Base-by-base conservation (phyloP, 441 rosid genomes). In the Kokia cookei region DNA sequence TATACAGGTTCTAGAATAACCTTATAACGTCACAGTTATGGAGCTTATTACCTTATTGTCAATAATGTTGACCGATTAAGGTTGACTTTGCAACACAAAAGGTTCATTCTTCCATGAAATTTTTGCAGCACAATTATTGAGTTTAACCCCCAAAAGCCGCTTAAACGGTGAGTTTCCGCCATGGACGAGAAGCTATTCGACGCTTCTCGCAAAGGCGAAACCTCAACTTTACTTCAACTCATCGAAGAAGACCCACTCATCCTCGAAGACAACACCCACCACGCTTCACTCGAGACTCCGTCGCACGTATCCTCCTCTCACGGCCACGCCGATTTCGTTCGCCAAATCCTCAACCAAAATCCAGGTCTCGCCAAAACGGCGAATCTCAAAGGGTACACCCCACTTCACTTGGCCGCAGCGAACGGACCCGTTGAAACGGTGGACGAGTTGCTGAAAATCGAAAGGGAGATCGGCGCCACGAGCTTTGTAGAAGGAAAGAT, bases 371-470 rank as follows among this genome's bases (percentile, higher is more conserved):
- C 75, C 17, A 60, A 50, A 32, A 14, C 13, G 1, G 35, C 35
- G 7, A 62, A 73, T 60, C 11, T 17, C 43, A 62, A 72, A 60
- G 75, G 75, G n/a, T 61, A 61, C n/a, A 72, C 29, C n/a, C 67
- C 68, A 17, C 43, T 62, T 48, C 75, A 73, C 60, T 32, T 73
- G 69, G 75, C 75, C 14, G 47, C 35, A 7, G 69, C 75, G 19
- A 60, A 27, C 12, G 69, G 50, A 2, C 75, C 62, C 32, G 48
- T 61, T 2, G 60, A 73, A 17, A 19, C 22, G 32, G 58, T 32
- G 14, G 29, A 48, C 50, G 68, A 72, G 68, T 32, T 61, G 50
- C 58, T 61, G 59, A 72, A 32, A 37, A 9, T 48, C 35, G 75
- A 47, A 60, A 45, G 58, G n/a, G 12, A n/a, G 50, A 71, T 17